Percentiles rank a stretch among this genome's conserved stretches.
Evolutionary conservation across 2,329 filamentous ascomycete genomes (phyloP).

Genomic region (Lecanoromycetidae sp.): DNA sequence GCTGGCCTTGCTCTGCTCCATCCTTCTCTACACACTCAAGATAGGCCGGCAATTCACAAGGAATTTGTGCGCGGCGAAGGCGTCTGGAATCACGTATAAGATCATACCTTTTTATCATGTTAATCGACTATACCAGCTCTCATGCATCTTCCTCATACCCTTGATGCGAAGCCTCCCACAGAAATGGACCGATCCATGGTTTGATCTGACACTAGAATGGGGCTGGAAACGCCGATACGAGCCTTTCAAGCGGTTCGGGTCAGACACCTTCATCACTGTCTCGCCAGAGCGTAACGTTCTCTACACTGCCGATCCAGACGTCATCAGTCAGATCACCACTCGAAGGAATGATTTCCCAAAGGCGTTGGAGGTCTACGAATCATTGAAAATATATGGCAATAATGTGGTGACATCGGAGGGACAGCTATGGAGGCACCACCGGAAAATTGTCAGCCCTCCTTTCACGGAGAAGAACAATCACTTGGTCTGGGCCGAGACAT

Average conservation of each 20-base stretch:
- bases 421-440: conserved; percentile 56
- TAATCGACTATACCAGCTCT: conserved; percentile 19
- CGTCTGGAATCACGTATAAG: conserved; percentile 23
- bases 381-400: conserved; percentile 55
- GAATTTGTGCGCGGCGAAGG: conserved; percentile 21
- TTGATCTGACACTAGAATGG: conserved; percentile 29
- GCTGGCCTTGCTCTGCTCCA: neutral
- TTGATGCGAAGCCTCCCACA: conserved; percentile 32
- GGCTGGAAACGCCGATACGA: conserved; percentile 20
- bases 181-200: conserved; percentile 33
- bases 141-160: conserved; percentile 23
- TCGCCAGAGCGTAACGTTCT: conserved; percentile 44
- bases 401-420: conserved; percentile 65
- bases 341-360: conserved; percentile 63
- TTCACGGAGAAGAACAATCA: conserved; percentile 69
- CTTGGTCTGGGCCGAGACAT: conserved; percentile 52
- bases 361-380: conserved; percentile 47
- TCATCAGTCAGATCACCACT: conserved; percentile 53
- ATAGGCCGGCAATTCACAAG: conserved; percentile 16
- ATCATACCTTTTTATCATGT: conserved; percentile 25
- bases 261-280: conserved; percentile 50
- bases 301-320: conserved; percentile 53
- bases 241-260: conserved; percentile 46
- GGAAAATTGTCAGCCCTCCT: conserved; percentile 57
- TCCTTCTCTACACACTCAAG: conserved; percentile 7